Base-by-base conservation (phyloP, 2,329 filamentous ascomycete genomes). In the Dactylonectria estremocensis region DNA sequence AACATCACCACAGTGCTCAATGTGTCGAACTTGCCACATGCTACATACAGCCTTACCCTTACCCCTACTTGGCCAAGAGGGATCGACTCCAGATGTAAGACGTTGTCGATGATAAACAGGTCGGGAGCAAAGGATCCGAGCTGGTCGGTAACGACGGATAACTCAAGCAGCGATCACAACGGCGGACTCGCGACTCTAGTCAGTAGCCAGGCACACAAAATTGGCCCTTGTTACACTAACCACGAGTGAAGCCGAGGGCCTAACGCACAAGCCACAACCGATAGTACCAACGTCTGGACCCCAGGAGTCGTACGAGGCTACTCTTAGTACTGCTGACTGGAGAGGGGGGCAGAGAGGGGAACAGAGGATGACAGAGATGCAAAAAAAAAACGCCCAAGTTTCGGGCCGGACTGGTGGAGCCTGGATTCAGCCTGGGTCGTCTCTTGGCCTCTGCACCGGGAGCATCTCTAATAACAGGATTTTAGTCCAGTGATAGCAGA, bases 261-360 rank as follows among this genome's bases (percentile, higher is more conserved):
- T 49, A 24, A 49, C 46, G 53, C 40, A 45, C 35, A 61, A 52
- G 64, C 64, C 45, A 61, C 46, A 14, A 28, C 58, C 45, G 64
- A 58, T 61, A 52, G 64, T 56, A 20, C 28, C 48, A 54, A 20
- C 52, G 37, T 57, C 64, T 66, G 43, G 58, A 43, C 58, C 52
- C 48, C 48, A n/a, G 40, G 8, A 33, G 37, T 64, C 54, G 56
- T 59, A 64, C 61, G 61, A 64, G 40, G 16, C n/a, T 46, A 40
- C 31, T 40, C 43, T 22, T 22, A 22, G 40, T 43, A n/a, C 16
- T 43, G 40, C 14, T 2, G 50, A 20, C 50, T 10, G 33, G 14
- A 48, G 49, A 22, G 54, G 24, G 3, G 8, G 9, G 6, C 24
- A 18, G 48, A 31, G 49, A 22, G 54, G 24, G 3, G 8, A 16